A percentile compares a stretch with the other conserved stretches of the same genome.
phyloP scores from a whole-genome alignment of 2,329 filamentous ascomycete genomes.

The Zymoseptoria brevis region DNA sequence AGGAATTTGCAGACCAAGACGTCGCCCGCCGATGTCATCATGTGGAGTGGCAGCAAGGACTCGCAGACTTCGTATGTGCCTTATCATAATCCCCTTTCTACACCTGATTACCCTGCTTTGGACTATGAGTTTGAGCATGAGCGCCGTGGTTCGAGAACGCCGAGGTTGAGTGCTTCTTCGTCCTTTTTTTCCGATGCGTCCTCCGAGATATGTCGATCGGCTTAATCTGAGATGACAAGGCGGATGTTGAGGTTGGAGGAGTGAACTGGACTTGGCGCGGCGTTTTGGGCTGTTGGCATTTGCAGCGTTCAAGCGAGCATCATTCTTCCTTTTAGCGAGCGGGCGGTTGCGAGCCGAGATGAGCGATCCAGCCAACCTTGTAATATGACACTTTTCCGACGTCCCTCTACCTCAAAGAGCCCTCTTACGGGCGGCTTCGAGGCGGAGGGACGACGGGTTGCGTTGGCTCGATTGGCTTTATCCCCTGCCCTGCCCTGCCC shows the following conservation, averaged over 20 bases:
- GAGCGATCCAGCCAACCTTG: background rate
- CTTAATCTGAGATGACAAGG: background rate
- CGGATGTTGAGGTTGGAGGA: background rate
- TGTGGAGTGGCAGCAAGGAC: slow-evolving; percentile 97
- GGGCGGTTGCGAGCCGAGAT: no score
- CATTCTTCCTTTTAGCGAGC: background rate
- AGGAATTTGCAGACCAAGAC: slow-evolving; percentile 83
- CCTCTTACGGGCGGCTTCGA: slow-evolving; percentile 16
- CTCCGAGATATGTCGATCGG: background rate
- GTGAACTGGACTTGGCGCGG: slow-evolving; percentile 10
- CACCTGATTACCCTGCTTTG: slow-evolving; percentile 13
- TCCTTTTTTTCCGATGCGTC: slow-evolving; percentile 1
- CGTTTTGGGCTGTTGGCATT: slow-evolving; percentile 8
- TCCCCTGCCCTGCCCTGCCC: background rate
- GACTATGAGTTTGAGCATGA: background rate
- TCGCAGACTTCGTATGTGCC: slow-evolving; percentile 76
- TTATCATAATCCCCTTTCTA: slow-evolving; percentile 14
- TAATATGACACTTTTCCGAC: slow-evolving; percentile 11
- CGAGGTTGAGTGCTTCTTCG: slow-evolving; percentile 2
- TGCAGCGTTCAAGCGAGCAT: slow-evolving; percentile 10
- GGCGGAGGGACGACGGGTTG: slow-evolving; percentile 25
- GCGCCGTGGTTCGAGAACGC: background rate
- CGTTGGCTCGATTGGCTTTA: slow-evolving; percentile 19
- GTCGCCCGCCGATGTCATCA: slow-evolving; percentile 87
- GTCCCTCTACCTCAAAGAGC: slow-evolving; percentile 21